Base-by-base conservation (phyloP, 2,329 filamentous ascomycete genomes). In the Talaromyces sp. region DNA sequence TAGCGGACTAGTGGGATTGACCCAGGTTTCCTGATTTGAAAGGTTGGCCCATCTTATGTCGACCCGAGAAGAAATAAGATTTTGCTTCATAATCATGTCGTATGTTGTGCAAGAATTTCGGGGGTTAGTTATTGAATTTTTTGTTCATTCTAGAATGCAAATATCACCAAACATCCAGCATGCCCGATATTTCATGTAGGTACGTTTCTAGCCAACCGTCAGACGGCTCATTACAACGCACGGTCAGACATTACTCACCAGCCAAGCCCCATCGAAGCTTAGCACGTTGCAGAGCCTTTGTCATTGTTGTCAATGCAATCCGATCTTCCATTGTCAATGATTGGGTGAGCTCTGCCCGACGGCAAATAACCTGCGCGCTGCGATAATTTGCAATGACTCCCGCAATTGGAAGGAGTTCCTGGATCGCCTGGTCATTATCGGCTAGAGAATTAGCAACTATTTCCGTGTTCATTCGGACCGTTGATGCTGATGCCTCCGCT, bases 401-500 rank as follows among this genome's bases (percentile, higher is more conserved):
- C 14, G 58, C 32, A n/a, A 60, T 56, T 5, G 58, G 58, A 8
- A 51, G 24, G n/a, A 52, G 27, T 5, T 51, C 54, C 21, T n/a
- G 21, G 24, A 35, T 27, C 17, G 32, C 21, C 4, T 46, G 29
- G 27, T 26, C 27, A 55, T 49, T 26, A 19, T 60, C 54, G n/a
- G n/a, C 49, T 14, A 60, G 24, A 56, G 55, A 60, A 21, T 60
- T 46, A 19, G 35, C 13, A 26, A 55, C 43, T 13, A 60, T 60
- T 10, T 56, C 58, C 4, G 50, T 53, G 13, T 35, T 32, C 13
- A 60, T 60, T 19, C 49, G 27, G 7, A 46, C 1, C 31, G 51
- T 50, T 14, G 46, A 52, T 8, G 54, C 29, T 11, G 50, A 24
- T 43, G 31, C n/a, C n/a, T 60, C 29, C 17, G 43, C 14, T 5